These are phyloP conservation scores for Aspergillus novoparasiticus DNA, from an alignment of 2,329 filamentous ascomycete species.

Conservation along the genomic window DNA sequence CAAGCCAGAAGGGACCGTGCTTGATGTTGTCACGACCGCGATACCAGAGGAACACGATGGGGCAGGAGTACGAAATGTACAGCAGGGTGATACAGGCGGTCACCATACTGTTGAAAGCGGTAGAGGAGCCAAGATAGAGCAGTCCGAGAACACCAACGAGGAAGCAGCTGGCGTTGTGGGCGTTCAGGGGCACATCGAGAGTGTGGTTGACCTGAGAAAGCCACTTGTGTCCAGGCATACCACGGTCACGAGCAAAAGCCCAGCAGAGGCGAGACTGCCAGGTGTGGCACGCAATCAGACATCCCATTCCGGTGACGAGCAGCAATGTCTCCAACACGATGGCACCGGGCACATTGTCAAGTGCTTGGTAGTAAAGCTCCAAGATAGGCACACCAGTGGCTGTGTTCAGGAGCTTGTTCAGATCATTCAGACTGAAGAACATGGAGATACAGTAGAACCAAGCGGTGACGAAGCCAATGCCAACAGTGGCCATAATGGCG, in stretches of 20 bases:
- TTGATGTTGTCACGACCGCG: constrained; percentile 48
- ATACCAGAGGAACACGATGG: constrained; percentile 49
- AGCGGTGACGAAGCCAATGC: constrained; percentile 47
- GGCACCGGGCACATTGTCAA: constrained; percentile 47
- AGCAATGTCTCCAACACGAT: constrained; percentile 51
- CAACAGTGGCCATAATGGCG: constrained; percentile 54
- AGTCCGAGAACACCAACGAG: constrained; percentile 51
- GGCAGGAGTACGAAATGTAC: constrained; percentile 51
- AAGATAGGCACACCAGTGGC: constrained; percentile 52
- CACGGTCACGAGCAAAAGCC: constrained; percentile 55
- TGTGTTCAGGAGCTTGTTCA: constrained; percentile 43
- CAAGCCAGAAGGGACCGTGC: constrained; percentile 54
- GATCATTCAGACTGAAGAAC: constrained; percentile 54
- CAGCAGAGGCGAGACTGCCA: constrained; percentile 56
- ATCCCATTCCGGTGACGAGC: constrained; percentile 51
- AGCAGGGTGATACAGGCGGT: constrained; percentile 52
- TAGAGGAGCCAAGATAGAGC: constrained; percentile 49
- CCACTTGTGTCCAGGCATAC: constrained; percentile 47
- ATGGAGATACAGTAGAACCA: constrained; percentile 52
- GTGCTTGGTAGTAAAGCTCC: constrained; percentile 51
- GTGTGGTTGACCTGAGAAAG: constrained; percentile 44
- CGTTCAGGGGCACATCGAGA: constrained; percentile 49
- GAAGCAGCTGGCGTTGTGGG: constrained; percentile 49
- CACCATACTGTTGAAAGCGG: constrained; percentile 48
- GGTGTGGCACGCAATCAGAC: constrained; percentile 51